Percentiles rank a stretch among this genome's conserved stretches.
phyloP scores from a whole-genome alignment of 108 stramenopile genomes.

The Fistulifera solaris region DNA sequence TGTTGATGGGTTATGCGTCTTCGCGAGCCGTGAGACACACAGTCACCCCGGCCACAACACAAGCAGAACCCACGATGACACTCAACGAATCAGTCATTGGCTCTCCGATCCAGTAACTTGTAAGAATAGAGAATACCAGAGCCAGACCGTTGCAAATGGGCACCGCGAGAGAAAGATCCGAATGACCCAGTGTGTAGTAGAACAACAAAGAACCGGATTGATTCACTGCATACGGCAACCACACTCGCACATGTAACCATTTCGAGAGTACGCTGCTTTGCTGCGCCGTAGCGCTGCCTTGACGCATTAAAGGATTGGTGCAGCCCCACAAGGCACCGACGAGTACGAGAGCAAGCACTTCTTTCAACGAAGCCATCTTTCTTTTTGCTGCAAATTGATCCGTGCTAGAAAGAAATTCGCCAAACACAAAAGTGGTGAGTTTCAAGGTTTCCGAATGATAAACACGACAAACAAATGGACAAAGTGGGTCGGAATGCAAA shows the following conservation, averaged over 20 bases:
- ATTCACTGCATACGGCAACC: conserved; percentile 71
- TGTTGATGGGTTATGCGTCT: no score
- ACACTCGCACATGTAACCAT: conserved; percentile 20
- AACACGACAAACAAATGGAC: no score
- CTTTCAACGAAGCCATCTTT: conserved; percentile 9
- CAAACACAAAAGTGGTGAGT: no score
- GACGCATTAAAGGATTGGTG: conserved; percentile 76
- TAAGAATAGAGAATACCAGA: conserved; percentile 63
- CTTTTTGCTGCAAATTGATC: no score
- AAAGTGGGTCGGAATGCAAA: no score
- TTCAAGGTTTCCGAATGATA: no score
- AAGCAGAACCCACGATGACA: conserved; percentile 41
- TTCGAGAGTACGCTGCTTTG: background rate
- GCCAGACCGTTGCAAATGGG: conserved; percentile 79
- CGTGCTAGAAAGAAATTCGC: no score
- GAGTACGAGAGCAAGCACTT: conserved; percentile 39
- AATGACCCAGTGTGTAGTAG: conserved; percentile 59
- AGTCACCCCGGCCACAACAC: conserved; percentile 51
- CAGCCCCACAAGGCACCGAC: conserved; percentile 83
- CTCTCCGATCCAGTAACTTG: conserved; percentile 57
- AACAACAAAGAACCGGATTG: conserved; percentile 73
- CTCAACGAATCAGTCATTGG: conserved; percentile 45
- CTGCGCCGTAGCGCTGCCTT: conserved; percentile 28
- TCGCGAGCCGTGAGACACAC: conserved; percentile 25
- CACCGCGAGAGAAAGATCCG: conserved; percentile 58